phyloP scores from a whole-genome alignment of 148 eudicot genomes.

The Cornus kousa region DNA sequence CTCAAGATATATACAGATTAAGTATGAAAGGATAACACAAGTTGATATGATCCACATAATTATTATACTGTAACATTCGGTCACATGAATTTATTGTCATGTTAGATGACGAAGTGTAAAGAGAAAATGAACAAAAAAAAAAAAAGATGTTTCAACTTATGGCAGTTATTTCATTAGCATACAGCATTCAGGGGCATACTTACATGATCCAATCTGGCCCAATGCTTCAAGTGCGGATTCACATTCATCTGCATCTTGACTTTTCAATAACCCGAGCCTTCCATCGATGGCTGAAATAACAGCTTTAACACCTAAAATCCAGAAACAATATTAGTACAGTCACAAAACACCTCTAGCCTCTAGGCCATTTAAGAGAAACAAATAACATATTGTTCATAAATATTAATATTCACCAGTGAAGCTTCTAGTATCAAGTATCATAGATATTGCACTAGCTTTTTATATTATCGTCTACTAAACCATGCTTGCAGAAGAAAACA shows the following conservation, averaged over 20 bases:
- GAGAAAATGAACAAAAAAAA: not conserved
- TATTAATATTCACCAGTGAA: not conserved
- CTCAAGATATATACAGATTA: not conserved
- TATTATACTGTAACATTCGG: not conserved
- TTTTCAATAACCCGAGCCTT: slow-evolving; percentile 49
- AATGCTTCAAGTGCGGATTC: slow-evolving; percentile 90
- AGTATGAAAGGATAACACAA: not conserved
- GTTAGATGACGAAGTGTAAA: not conserved
- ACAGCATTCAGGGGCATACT: slow-evolving; percentile 26
- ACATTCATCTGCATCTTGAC: slow-evolving; percentile 70
- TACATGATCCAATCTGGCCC: slow-evolving; percentile 87
- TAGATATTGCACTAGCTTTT: not conserved
- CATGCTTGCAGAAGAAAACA: not conserved
- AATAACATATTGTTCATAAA: not conserved
- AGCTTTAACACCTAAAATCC: slow-evolving; percentile 46
- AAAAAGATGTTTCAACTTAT: not conserved
- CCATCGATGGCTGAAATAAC: slow-evolving; percentile 60
- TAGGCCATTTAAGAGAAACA: not conserved
- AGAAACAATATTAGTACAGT: slow-evolving; percentile 3
- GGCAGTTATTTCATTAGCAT: not conserved
- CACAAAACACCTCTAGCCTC: not conserved
- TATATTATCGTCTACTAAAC: not conserved
- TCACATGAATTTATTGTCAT: not conserved
- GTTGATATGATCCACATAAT: not conserved
- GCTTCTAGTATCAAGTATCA: not conserved